Evolutionary conservation across 2,329 filamentous ascomycete genomes (phyloP), one percentile per base, ranked within the genome.

Genomic region (Fusarium musae): DNA sequence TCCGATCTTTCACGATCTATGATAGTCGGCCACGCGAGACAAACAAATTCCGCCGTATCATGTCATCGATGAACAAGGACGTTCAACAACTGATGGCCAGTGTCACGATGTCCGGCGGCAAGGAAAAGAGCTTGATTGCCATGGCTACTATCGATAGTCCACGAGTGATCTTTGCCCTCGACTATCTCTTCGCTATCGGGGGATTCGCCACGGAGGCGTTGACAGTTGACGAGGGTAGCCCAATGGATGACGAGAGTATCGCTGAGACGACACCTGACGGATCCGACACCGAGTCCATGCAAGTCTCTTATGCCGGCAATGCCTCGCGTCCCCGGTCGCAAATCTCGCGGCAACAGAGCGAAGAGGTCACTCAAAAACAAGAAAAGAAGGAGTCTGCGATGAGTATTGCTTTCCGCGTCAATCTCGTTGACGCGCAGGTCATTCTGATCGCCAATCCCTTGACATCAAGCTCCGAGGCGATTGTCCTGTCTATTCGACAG

Each of bases 61-160:
- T 99, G 96, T 95, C 95, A 4, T 92, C 97, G 62, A 95, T 95
- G 78, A 98, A 98, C 82, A 96, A 95, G 76, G 93, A 95, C 63
- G 95, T 96, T 50, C 95, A 98, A 81, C 97, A 99, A 77, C 95
- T 99, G 79, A 99, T 99, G 96, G 96, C 96, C 23, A 98, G 93
- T 80, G 85, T 99, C 8, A 97, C 95, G 1, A 97, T 99, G 82
- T 95, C 95, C 1, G 93, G 95, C 21, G 95, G 95, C 7, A 86
- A 91, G 39, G 93, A 97, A 44, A 90, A 91, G 67, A 93, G 91
- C 79, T 83, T 98, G 63, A 97, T 98, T 78, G 94, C 94, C 4
- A 93, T 99, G 82, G 89, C 98, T 64, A 97, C 95, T 1, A 91
- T 99, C 69, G 96, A 99, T 79, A 99, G 96, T 76, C 96, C 96